phyloP scores from a whole-genome alignment of 495 filamentous ascomycete genomes.

The Neurospora pannonica region DNA sequence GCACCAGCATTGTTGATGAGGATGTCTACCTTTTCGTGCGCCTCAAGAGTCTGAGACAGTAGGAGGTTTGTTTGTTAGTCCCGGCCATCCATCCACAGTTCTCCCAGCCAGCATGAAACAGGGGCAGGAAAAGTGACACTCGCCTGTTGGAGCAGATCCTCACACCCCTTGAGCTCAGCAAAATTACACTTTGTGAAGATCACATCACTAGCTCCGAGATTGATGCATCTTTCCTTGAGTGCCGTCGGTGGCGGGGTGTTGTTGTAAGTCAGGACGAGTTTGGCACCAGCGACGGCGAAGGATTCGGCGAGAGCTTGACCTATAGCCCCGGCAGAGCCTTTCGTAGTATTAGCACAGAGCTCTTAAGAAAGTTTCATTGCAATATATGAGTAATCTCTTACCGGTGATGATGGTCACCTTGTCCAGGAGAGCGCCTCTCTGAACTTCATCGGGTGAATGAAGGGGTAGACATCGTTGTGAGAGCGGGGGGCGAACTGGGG shows the following conservation, averaged over 20 bases:
- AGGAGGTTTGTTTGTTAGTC: neutral
- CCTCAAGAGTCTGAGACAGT: conserved; percentile 1
- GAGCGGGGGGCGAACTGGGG: conserved; percentile 20
- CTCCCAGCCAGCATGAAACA: neutral
- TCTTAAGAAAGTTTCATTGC: no score
- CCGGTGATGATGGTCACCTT: conserved; percentile 24
- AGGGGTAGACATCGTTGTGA: conserved; percentile 25
- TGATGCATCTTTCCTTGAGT: conserved; percentile 12
- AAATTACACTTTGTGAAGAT: conserved; percentile 21
- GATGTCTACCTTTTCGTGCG: conserved; percentile 15
- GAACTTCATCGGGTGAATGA: conserved; percentile 22
- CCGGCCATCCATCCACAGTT: neutral
- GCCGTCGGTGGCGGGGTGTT: conserved; percentile 16
- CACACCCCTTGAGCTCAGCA: conserved; percentile 16
- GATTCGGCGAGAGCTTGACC: conserved; percentile 23
- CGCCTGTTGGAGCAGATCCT: conserved; percentile 17
- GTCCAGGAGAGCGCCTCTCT: conserved; percentile 16
- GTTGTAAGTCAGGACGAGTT: conserved; percentile 26
- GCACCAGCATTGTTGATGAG: conserved; percentile 27
- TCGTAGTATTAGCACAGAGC: neutral
- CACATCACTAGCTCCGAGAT: conserved; percentile 16
- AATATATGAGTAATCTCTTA: neutral
- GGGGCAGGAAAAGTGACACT: neutral
- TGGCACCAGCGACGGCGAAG: conserved; percentile 25
- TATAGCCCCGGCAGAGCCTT: conserved; percentile 20